Base-by-base conservation (phyloP, 306 rosid genomes). In the Malus fusca region DNA sequence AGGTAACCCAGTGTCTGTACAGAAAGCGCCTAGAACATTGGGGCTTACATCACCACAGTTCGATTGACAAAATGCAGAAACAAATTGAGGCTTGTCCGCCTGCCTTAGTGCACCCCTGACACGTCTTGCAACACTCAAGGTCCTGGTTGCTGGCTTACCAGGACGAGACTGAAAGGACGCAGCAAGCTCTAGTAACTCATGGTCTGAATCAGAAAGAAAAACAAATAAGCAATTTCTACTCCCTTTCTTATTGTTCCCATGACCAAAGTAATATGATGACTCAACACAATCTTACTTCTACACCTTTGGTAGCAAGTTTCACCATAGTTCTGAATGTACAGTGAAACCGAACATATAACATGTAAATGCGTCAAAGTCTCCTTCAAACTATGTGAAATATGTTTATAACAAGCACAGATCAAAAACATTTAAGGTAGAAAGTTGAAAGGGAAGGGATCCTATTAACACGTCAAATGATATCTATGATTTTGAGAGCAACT, bases 31-130 rank as follows among this genome's bases (percentile, higher is more conserved):
- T 63, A 88, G 88, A 76, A 93, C 97, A 79, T 93, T 93, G 71
- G 98, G 98, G 83, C 96, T 93, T 75, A 93, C 98, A 86, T 93
- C 98, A 69, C 98, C 98, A 71, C 94, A 91, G 80, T 93, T 93
- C 23, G 98, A 84, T 77, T 93, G 98, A 75, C 98, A 93, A 83
- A 93, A 93, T 63, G 92, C 98, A 74, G 98, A 88, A 25, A 91
- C 97, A 85, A 93, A 93, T 74, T 65, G 76, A 74, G 97, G 94
- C 79, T 79, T 85, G 74, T 81, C 86, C 82, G 71, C 89, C 72
- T 85, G 85, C 88, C 80, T 81, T 35, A 76, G 80, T 81, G 84
- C 78, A 79, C 86, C 84, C 79, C 98, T 88, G 77, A 93, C 97
- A 65, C 96, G 94, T 75, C 82, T 87, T 55, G 92, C 87, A 79